phyloP scores from a whole-genome alignment of 306 rosid species.

The Cicer cuneatum region DNA sequence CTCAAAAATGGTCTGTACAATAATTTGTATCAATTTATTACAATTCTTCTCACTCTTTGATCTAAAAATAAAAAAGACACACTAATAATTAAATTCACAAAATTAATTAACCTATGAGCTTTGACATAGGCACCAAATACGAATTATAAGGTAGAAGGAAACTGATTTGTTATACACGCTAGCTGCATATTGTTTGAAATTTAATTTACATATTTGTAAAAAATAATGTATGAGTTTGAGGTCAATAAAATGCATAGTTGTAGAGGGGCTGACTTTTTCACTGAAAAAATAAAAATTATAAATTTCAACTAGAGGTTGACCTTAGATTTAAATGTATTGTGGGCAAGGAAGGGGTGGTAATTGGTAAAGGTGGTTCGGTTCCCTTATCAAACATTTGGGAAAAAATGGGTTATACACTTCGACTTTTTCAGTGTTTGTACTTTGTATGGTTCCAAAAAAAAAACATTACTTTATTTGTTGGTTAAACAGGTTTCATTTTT shows the following conservation, averaged over 20 bases:
- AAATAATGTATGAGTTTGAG: not conserved
- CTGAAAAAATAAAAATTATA: constrained; percentile 19
- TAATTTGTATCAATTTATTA: no score
- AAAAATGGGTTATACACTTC: constrained; percentile 41
- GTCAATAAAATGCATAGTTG: not conserved
- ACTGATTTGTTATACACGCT: no score
- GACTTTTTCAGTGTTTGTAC: not conserved
- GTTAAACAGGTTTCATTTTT: not conserved
- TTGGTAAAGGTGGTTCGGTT: constrained; percentile 66
- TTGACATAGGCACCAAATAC: no score
- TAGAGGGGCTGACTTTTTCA: constrained; percentile 39
- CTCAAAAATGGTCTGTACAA: no score
- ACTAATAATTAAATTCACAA: no score
- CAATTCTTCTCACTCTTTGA: no score
- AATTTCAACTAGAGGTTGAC: constrained; percentile 50
- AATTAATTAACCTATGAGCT: no score
- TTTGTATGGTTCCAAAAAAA: no score
- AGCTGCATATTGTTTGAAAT: no score
- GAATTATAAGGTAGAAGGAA: no score
- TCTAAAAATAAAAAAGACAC: no score
- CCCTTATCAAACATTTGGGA: constrained; percentile 53
- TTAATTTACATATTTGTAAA: no score
- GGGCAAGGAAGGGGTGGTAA: constrained; percentile 49
- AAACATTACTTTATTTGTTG: not conserved
- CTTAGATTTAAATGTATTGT: constrained; percentile 19